Base-by-base conservation (phyloP, 139 green algal genomes). In the Cymbomonas tetramitiformis region DNA sequence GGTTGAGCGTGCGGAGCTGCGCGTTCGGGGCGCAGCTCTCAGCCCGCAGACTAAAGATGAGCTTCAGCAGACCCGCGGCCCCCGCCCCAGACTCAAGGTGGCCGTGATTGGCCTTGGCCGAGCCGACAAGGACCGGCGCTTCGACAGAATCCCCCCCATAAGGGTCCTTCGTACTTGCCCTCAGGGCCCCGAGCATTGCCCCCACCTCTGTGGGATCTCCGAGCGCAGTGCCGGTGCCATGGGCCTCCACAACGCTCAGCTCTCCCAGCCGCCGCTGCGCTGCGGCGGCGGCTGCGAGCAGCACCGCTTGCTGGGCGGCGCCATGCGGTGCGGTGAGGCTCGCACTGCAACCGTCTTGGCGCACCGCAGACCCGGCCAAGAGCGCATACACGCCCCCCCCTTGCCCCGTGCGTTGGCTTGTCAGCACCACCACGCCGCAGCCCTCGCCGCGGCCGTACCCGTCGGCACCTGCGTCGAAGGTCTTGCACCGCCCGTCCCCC, bases 301-400 rank as follows among this genome's bases (percentile, higher is more conserved):
- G 71, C 28, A 91, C 82, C 18, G 55, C 66, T 62, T 87, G 76
- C 69, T 95, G 86, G 18, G 83, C 76, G 3, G 84, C 81, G 0
- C 85, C 86, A 60, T 87, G 90, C 36, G 86, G 86, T 5, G 86
- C 85, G 0, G 86, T 94, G 36, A 95, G 68, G 46, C 68, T 71
- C 60, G 74, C 83, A 52, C 73, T 85, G 59, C 82, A 76, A 0
- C 82, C 83, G 56, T 93, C 85, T 51, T 78, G 69, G 63, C 79
- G 80, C 25, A 76, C 69, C 4, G 67, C 65, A 19, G 46, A n/a
- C n/a, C n/a, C n/a, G n/a, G n/a, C n/a, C n/a, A n/a, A n/a, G n/a
- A n/a, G n/a, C n/a, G n/a, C n/a, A n/a, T n/a, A n/a, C n/a, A n/a
- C n/a, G n/a, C n/a, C n/a, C n/a, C n/a, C n/a, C n/a, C n/a, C n/a